phyloP scores from a whole-genome alignment of 371 early-diverging fungal species.

The Vittaforma corneae region DNA sequence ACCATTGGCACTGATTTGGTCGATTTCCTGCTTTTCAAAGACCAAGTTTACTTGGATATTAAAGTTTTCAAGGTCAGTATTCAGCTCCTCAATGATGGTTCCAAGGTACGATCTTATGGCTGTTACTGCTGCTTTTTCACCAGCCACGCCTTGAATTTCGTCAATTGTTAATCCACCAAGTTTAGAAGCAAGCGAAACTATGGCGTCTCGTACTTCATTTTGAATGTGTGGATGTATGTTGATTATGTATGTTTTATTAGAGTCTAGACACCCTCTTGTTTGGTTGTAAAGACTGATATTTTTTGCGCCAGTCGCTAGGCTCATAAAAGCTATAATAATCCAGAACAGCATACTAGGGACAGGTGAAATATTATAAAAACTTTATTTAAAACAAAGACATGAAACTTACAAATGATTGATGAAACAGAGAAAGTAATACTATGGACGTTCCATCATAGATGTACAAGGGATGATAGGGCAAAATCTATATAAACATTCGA shows the following conservation, averaged over 20 bases:
- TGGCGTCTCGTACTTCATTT: constrained; percentile 24
- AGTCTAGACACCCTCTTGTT: constrained; percentile 34
- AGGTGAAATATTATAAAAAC: too few species aligned
- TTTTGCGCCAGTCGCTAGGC: too few species aligned
- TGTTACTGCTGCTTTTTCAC: constrained; percentile 3
- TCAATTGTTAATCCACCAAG: constrained; percentile 4
- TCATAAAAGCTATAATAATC: too few species aligned
- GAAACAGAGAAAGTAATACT: too few species aligned
- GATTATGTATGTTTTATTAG: constrained; percentile 28
- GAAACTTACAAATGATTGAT: too few species aligned
- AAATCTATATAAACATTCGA: too few species aligned
- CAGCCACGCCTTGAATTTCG: not conserved
- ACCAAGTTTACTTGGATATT: constrained; percentile 36
- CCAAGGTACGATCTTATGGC: constrained; percentile 31
- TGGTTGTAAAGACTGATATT: too few species aligned
- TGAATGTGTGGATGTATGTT: constrained; percentile 38
- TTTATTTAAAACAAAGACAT: too few species aligned
- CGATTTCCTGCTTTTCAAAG: constrained; percentile 20
- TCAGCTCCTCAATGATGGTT: constrained; percentile 37
- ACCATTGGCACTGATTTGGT: constrained; percentile 15
- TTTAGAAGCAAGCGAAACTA: constrained; percentile 15
- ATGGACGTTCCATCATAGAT: too few species aligned
- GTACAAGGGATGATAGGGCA: too few species aligned
- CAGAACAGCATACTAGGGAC: too few species aligned
- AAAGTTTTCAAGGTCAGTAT: constrained; percentile 24